Evolutionary conservation across 352 stramenopile genomes (phyloP).

Genomic region (Aphanomyces astaci): DNA sequence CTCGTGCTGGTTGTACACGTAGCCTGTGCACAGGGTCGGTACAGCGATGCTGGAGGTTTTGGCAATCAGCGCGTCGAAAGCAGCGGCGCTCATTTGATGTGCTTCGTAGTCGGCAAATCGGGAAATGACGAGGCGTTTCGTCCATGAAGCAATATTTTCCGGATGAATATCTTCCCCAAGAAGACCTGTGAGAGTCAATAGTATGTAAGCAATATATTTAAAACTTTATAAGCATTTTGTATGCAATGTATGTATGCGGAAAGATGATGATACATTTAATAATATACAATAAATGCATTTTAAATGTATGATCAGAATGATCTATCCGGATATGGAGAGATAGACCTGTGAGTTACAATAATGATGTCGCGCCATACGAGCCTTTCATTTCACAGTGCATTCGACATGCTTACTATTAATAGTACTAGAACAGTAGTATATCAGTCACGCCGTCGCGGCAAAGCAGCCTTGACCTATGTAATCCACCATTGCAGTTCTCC

Average conservation of each 20-base stretch:
- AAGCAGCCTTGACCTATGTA: neutral
- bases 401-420: neutral
- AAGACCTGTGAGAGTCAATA: neutral
- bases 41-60: constrained; percentile 24
- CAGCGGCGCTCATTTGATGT: constrained; percentile 11
- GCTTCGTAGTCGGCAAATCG: constrained; percentile 10
- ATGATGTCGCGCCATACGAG: neutral
- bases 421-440: too few species aligned
- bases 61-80: constrained; percentile 10
- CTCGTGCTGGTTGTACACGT: constrained; percentile 79
- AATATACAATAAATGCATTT: neutral
- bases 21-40: constrained; percentile 34
- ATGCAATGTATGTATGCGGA: neutral
- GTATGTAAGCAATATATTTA: neutral
- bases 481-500: too few species aligned
- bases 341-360: neutral
- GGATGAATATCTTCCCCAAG: constrained; percentile 2
- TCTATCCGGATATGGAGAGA: neutral
- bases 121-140: constrained; percentile 9
- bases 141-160: neutral
- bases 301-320: neutral
- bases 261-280: neutral
- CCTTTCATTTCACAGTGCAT: neutral
- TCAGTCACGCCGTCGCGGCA: neutral
- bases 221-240: neutral